phyloP scores from a whole-genome alignment of 169 alveolate genomes.

The Cryptosporidium xiaoi region DNA sequence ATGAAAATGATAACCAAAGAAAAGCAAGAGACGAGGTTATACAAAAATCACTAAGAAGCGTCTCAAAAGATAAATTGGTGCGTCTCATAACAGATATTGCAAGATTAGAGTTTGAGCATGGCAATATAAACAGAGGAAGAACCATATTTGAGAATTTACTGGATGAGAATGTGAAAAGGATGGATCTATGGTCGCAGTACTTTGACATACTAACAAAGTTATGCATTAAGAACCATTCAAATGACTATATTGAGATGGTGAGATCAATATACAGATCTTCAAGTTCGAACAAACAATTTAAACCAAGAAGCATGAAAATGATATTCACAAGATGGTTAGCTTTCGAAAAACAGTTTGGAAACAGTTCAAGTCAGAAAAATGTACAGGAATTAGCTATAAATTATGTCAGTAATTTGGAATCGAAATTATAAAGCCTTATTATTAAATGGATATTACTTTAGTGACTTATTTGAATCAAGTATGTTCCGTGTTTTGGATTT shows the following conservation, averaged over 20 bases:
- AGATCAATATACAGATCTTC: conserved; percentile 49
- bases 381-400: conserved; percentile 85
- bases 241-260: conserved; percentile 27
- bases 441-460: too few relatives aligned
- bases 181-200: conserved; percentile 87
- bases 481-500: too few relatives aligned
- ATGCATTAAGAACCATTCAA: background rate
- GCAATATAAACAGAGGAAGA: conserved; percentile 83
- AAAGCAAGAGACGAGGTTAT: conserved; percentile 61
- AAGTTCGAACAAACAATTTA: conserved; percentile 24
- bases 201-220: conserved; percentile 76
- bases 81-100: conserved; percentile 81
- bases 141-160: conserved; percentile 85
- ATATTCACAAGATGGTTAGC: conserved; percentile 83
- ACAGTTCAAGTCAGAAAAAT: conserved; percentile 78
- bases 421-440: conserved; percentile 4
- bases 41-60: conserved; percentile 52
- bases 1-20: conserved; percentile 18
- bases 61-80: conserved; percentile 24
- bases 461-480: too few relatives aligned
- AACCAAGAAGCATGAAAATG: conserved; percentile 80
- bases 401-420: conserved; percentile 77
- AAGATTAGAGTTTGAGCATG: conserved; percentile 83
- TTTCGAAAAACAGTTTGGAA: conserved; percentile 85
- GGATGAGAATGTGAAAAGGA: conserved; percentile 85